Percentiles rank a stretch among this genome's conserved stretches.
Conservation (phyloP, 1,284 basidiomycete genomes). For the Malassezia nana region DNA sequence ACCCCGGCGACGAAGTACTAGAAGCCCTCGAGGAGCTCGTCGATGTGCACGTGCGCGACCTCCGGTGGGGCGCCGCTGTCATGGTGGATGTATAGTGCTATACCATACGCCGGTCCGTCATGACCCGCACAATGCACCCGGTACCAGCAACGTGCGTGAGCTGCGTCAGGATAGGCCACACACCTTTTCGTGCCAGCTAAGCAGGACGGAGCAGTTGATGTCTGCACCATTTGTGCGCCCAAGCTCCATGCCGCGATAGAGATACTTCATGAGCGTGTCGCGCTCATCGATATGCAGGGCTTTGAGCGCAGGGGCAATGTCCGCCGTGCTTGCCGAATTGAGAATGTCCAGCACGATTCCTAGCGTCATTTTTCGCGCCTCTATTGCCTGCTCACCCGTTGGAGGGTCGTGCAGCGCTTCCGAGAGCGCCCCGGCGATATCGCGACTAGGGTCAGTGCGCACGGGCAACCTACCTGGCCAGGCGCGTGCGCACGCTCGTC, state of each 20-base stretch:
- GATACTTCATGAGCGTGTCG: conserved; percentile 92
- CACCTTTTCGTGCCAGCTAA: conserved; percentile 94
- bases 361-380: conserved; percentile 56
- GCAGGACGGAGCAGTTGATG: conserved; percentile 60
- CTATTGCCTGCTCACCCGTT: conserved; percentile 30
- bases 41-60: conserved; percentile 29
- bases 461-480: conserved; percentile 31
- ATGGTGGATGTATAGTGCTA: conserved; percentile 19
- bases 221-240: conserved; percentile 51
- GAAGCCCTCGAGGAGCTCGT: conserved; percentile 37
- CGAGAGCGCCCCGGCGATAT: conserved; percentile 31
- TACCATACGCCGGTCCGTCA: conserved; percentile 81
- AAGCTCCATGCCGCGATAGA: conserved; percentile 86
- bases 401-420: conserved; percentile 33
- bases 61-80: conserved; percentile 27
- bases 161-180: conserved; percentile 52
- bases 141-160: conserved; percentile 88
- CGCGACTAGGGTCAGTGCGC: conserved; percentile 22
- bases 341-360: conserved; percentile 80
- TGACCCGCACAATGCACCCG: conserved; percentile 90
- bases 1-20: conserved; percentile 25
- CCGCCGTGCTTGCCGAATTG: conserved; percentile 83
- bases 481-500: conserved; percentile 60
- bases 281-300: conserved; percentile 67
- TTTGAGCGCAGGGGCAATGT: conserved; percentile 70